Evolutionary conservation across 1,284 basidiomycete genomes (phyloP), one percentile per base, ranked within the genome.

Genomic region (Peniophora sp.): DNA sequence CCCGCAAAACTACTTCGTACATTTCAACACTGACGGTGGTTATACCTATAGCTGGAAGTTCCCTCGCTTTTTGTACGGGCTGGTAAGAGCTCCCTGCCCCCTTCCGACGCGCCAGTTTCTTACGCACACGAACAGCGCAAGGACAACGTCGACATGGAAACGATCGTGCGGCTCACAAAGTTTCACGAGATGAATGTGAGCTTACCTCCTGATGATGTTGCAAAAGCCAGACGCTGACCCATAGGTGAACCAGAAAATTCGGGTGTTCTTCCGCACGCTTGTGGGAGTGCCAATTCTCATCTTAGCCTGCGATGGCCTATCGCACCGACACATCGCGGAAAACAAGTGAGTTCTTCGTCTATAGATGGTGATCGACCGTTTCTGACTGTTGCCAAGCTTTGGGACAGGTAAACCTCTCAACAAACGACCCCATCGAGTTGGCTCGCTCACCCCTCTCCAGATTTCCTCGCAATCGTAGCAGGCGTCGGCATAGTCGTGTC

Each of bases 101-200:
- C n/a, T 36, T n/a, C 10, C 10, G 34, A n/a, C 34, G 34, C 34
- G 34, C 34, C n/a, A 10, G 34, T n/a, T 10, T 36, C 34, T 36
- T 10, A 36, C 34, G n/a, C 10, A n/a, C 10, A 36, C 20, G 45
- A 22, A 12, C 51, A 79, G 77, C 73, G 77, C 64, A 64, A 59
- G 45, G 76, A 81, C 59, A 74, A 76, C 3, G 81, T 87, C 10
- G 86, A 89, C 48, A 71, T 58, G n/a, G 68, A 59, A 25, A 85
- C 83, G 2, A 71, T 89, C 46, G 72, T 87, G 36, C 77, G 85
- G 19, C 65, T 90, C 44, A 83, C 81, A 16, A 88, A 83, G 55
- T 89, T 87, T 61, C 83, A 85, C 43, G 87, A 90, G 60, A 64
- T 89, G 45, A 89, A 90, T 56, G 86, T 89, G 57, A 39, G 83